A percentile compares a stretch with the other conserved stretches of the same genome.
Evolutionary conservation across 2,329 filamentous ascomycete genomes (phyloP).

Genomic region (Dryadomyces sulphureus): DNA sequence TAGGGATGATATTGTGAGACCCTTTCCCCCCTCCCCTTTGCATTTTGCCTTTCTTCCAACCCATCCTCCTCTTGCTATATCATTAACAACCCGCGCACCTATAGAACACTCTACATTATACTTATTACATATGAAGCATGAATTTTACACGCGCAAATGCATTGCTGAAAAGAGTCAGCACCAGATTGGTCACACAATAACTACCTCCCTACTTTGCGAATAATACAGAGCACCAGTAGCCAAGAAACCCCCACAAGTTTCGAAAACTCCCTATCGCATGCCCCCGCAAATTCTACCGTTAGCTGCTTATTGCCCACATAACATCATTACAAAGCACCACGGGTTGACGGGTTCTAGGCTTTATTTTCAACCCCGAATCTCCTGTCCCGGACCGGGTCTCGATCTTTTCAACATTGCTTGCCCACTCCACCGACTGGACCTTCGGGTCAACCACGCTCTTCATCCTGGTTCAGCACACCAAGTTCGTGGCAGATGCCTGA

Average conservation of each 20-base stretch:
- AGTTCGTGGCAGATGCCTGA: conserved; percentile 48
- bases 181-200: too few species aligned
- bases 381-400: background rate
- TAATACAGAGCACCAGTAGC: too few species aligned
- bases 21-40: background rate
- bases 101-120: background rate
- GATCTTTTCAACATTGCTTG: background rate
- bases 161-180: too few species aligned
- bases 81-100: too few species aligned
- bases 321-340: too few species aligned
- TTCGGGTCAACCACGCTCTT: background rate
- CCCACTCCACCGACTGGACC: background rate
- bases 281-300: background rate
- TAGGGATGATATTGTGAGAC: background rate
- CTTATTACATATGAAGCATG: background rate
- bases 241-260: background rate
- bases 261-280: background rate
- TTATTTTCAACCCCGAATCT: background rate
- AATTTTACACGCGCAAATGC: background rate
- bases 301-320: background rate
- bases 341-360: too few species aligned
- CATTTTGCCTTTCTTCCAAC: background rate
- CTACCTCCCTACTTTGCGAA: too few species aligned
- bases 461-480: background rate
- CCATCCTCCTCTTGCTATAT: background rate